Conservation (phyloP, 179 eudicot genomes). For the Heliamphora pulchella region DNA sequence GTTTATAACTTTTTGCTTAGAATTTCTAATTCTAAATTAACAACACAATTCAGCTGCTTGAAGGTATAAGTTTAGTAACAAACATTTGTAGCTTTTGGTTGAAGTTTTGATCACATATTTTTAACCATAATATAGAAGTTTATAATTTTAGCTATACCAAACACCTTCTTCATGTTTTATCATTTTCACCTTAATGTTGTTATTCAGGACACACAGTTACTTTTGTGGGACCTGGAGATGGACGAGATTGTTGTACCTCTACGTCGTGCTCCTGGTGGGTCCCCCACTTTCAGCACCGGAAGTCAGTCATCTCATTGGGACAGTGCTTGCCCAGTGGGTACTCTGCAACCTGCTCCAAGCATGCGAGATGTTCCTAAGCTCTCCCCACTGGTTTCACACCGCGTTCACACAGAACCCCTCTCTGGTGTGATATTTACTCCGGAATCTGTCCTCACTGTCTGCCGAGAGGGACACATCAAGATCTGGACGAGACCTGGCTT, state of each 20-base stretch:
- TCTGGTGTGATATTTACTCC: constrained; percentile 62
- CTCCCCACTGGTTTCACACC: constrained; percentile 69
- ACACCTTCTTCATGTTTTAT: not conserved
- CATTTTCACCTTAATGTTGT: not conserved
- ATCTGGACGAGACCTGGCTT: constrained; percentile 66
- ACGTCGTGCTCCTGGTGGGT: constrained; percentile 72
- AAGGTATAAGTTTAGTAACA: no score
- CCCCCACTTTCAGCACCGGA: constrained; percentile 73
- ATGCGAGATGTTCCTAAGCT: constrained; percentile 77
- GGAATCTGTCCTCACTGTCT: constrained; percentile 58
- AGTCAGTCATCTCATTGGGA: constrained; percentile 90
- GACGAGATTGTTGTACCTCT: constrained; percentile 81
- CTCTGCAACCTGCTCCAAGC: constrained; percentile 77
- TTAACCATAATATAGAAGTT: no score
- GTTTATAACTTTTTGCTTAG: no score
- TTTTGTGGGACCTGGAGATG: constrained; percentile 84
- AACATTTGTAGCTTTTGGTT: no score
- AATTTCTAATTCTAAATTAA: no score
- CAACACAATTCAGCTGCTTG: no score
- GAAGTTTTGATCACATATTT: no score
- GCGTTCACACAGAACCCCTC: constrained; percentile 72
- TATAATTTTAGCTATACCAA: no score
- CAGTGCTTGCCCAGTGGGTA: constrained; percentile 45
- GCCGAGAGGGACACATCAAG: constrained; percentile 80
- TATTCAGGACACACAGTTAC: constrained; percentile 73